These are phyloP conservation scores for Psidium friedrichsthalianum DNA, from an alignment of 345 rosid species.

Conservation along the genomic window DNA sequence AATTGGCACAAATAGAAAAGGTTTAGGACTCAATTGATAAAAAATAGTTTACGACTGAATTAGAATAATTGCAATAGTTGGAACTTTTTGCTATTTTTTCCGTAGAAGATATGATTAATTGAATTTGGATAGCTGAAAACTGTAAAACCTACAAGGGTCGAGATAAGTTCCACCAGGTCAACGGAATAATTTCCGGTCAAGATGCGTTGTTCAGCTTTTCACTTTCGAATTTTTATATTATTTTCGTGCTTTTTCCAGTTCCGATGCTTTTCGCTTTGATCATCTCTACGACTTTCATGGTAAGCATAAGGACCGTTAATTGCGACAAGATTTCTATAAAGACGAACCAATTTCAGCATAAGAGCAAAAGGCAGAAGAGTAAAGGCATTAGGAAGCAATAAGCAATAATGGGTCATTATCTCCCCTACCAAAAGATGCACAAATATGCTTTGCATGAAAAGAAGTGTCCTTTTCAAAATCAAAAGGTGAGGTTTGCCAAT, in stretches of 20 bases:
- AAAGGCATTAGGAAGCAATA: neutral
- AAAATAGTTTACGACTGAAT: too few relatives aligned
- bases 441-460: neutral
- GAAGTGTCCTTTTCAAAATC: neutral
- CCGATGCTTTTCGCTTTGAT: neutral
- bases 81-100: too few relatives aligned
- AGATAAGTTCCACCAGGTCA: neutral
- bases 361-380: neutral
- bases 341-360: neutral
- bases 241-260: neutral
- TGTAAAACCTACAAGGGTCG: neutral
- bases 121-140: neutral
- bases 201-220: neutral
- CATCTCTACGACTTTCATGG: neutral
- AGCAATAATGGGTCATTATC: neutral
- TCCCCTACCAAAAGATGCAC: neutral
- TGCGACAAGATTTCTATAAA: neutral
- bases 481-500: neutral
- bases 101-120: neutral
- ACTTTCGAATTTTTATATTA: neutral
- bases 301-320: neutral
- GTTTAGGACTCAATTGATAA: too few relatives aligned
- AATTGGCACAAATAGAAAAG: too few relatives aligned
- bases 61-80: too few relatives aligned
- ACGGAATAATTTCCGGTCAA: neutral